These are phyloP conservation scores for Penicillium sclerotiorum DNA, from an alignment of 2,329 filamentous ascomycete species.

Conservation along the genomic window DNA sequence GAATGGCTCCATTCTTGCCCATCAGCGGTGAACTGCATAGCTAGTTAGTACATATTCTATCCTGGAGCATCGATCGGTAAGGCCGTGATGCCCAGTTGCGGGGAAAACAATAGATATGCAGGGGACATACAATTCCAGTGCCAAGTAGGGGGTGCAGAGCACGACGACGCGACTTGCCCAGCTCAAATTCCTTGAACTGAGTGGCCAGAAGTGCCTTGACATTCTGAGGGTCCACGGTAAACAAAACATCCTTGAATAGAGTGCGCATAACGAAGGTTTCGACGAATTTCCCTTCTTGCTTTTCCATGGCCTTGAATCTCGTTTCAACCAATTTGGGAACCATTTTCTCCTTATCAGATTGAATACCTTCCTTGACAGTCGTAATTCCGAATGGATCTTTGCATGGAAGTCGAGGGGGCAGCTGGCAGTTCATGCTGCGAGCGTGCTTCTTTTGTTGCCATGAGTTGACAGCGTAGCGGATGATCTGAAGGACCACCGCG, in stretches of 20 bases:
- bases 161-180: constrained; percentile 73
- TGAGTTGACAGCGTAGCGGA: constrained; percentile 24
- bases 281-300: constrained; percentile 28
- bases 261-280: constrained; percentile 29
- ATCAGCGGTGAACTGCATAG: constrained; percentile 66
- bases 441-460: constrained; percentile 32
- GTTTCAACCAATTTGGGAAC: constrained; percentile 24
- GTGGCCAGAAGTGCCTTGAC: constrained; percentile 83
- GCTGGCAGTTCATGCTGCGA: constrained; percentile 27
- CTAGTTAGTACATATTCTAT: no score
- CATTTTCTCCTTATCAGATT: constrained; percentile 27
- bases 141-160: constrained; percentile 47
- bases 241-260: constrained; percentile 26
- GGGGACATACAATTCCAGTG: constrained; percentile 48
- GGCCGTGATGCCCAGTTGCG: no score
- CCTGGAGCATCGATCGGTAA: no score
- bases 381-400: constrained; percentile 31
- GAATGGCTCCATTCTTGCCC: constrained; percentile 75
- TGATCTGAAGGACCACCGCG: constrained; percentile 25
- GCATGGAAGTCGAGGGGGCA: constrained; percentile 26
- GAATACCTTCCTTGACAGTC: constrained; percentile 25
- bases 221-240: constrained; percentile 56
- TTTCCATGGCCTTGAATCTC: constrained; percentile 24
- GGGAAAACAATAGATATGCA: no score
- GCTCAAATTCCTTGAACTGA: constrained; percentile 81